phyloP scores from a whole-genome alignment of 345 rosid species.

The Sonneratia caseolaris region DNA sequence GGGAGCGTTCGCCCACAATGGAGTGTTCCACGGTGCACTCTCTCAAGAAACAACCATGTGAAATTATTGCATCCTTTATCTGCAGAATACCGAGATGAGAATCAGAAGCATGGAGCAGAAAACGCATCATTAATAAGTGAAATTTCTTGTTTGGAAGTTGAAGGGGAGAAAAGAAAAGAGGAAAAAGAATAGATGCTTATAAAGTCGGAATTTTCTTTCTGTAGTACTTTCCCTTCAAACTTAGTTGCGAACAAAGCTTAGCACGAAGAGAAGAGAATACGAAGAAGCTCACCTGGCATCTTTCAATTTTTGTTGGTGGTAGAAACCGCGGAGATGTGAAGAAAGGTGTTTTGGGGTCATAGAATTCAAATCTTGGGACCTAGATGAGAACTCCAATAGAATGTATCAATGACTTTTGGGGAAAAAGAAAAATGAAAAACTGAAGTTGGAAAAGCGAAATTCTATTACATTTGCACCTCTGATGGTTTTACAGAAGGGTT shows the following conservation, averaged over 20 bases:
- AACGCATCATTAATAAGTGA: not conserved
- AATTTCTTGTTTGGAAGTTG: not conserved
- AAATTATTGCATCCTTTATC: slow-evolving; percentile 74
- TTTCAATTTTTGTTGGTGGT: slow-evolving; percentile 84
- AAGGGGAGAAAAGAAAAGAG: slow-evolving; percentile 7
- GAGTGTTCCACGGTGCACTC: slow-evolving; percentile 70
- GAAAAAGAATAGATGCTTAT: not conserved
- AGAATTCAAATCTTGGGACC: slow-evolving; percentile 76
- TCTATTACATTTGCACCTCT: too few relatives aligned
- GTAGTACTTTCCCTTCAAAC: not conserved
- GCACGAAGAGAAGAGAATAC: not conserved
- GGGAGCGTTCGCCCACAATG: slow-evolving; percentile 82
- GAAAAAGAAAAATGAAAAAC: too few relatives aligned
- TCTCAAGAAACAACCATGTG: slow-evolving; percentile 94
- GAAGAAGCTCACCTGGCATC: slow-evolving; percentile 46
- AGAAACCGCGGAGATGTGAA: slow-evolving; percentile 86
- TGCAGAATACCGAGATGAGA: slow-evolving; percentile 17
- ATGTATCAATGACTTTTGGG: not conserved
- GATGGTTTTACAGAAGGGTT: too few relatives aligned
- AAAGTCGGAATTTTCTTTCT: not conserved
- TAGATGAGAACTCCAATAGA: slow-evolving; percentile 14
- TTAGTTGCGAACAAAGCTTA: not conserved
- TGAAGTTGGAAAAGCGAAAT: too few relatives aligned
- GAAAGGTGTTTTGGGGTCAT: slow-evolving; percentile 79
- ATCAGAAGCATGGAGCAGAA: slow-evolving; percentile 11